Evolutionary conservation across 768 basidiomycete species (phyloP), one percentile per base, ranked within the genome.

Genomic region (Pleurotus sapidus): DNA sequence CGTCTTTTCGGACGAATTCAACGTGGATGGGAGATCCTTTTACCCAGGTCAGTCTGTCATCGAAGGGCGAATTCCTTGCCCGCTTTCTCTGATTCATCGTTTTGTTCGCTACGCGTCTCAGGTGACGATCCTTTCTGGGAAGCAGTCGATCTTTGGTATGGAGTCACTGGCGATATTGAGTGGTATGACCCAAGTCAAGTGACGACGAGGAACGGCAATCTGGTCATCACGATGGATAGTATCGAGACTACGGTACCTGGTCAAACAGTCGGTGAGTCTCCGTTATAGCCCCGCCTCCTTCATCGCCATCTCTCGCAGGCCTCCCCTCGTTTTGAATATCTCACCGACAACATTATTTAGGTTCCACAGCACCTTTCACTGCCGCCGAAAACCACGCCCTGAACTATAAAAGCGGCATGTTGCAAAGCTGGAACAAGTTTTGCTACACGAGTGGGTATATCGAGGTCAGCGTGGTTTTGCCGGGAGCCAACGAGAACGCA

Each of bases 391-490:
- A 86, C 62, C 85, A 93, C 66, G 74, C 74, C 5, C 76, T 89
- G 58, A 74, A 74, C 39, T 94, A 87, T 65, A 74, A 82, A 62
- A 84, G 76, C 66, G 91, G 87, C 4, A 92, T 93, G 90, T 73
- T 95, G 3, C 91, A 93, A 72, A 84, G 83, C 40, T 95, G 93
- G 92, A 94, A 94, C 72, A 92, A 94, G 76, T 86, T 94, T 65
- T 94, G 89, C 70, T 93, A 92, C 65, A 84, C 88, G 25, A 82
- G 80, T 24, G 91, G 91, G 4, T 89, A 89, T 70, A 81, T 94
- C 59, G 93, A 93, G 74, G 83, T 88, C 15, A 67, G 74, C 2
- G 73, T 85, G 7, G 75, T 76, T 0, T 71, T 89, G 4, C 87
- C 88, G 0, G 88, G 87, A 0, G 77, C 82, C 4, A 73, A 83